Evolutionary conservation across 2,329 filamentous ascomycete genomes (phyloP), one percentile per base, ranked within the genome.

Genomic region (Fusarium subglutinans): DNA sequence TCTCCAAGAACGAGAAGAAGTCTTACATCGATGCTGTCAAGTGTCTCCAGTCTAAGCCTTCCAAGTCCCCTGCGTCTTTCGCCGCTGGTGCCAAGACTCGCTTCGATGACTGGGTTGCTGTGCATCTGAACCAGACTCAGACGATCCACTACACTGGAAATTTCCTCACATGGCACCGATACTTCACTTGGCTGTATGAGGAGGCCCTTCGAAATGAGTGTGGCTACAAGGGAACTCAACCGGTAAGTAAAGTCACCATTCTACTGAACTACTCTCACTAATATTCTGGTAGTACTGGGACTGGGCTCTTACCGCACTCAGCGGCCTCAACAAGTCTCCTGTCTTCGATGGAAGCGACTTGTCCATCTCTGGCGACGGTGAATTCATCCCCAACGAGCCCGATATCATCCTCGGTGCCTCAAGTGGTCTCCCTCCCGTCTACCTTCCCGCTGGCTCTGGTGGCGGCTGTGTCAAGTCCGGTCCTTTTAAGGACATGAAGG

Each of bases 391-490:
- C 1, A 45, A 76, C 51, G 63, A 76, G 22, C 64, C 69, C 8
- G 75, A 76, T 28, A 71, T 79, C 11, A 63, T 77, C 6, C 69
- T 80, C 18, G 83, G 75, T 35, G 72, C 72, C 47, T 69, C 69
- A 18, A 83, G 72, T 38, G 74, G 76, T 3, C 70, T 79, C 14
- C 76, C 74, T n/a, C 62, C 76, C 2, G 40, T 79, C 28, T 67
- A 69, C 35, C 73, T 87, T 15, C 84, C 86, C 2, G 81, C 86
- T 2, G 89, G 87, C 12, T 82, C 81, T 6, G 89, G 90, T 8
- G 89, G 89, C 44, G 89, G 89, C 30, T 90, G 88, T 76, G 82
- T 91, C 6, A 82, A 78, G 20, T 82, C 80, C 0, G 88, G 88
- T 0, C 89, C 89, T 4, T 84, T 90, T n/a, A 79, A 77, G 35